Base-by-base conservation (phyloP, 192 early-diverging fungal genomes). In the Coemansia sp. region DNA sequence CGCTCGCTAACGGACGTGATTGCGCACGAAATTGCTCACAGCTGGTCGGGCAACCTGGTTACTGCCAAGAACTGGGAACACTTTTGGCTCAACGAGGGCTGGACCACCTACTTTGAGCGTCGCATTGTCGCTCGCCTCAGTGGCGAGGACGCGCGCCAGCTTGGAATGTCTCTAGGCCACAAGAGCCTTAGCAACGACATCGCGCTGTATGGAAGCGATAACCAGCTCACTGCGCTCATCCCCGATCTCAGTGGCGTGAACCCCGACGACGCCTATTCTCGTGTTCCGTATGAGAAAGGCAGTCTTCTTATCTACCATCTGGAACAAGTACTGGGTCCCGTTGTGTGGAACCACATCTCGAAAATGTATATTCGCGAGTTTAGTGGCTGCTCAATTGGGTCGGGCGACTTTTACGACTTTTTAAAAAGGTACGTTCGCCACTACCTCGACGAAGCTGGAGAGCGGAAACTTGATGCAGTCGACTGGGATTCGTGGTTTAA, bases 21-120 rank as follows among this genome's bases (percentile, higher is more conserved):
- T 59, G 93, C 93, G 4, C 96, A 98, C 80, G 96, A 98, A 66
- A 92, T 95, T 74, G 81, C 92, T 58, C 95, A 97, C 78, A 92
- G 89, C 73, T 97, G 94, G 94, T 89, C 89, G 75, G 93, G 93
- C 41, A 94, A 94, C 74, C 72, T 94, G 45, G 93, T 94, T 25
- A 94, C 93, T 32, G 90, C 88, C 40, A 82, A 84, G 61, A 90
- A 89, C 84, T 94, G 93, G 93, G 89, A 87, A 69, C 82, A 86
- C 69, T 91, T 92, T 69, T 95, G 94, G 97, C 84, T 98, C 29
- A 99, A 98, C 67, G 97, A 99, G 84, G 96, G 97, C 59, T 95
- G 93, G 85, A 98, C 96, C 6, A 88, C 95, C 22, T 96, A 94
- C 75, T 85, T 94, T 57, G 94, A 99, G 82, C 88, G 95, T 70